Evolutionary conservation across 805 yeast genomes (phyloP), one percentile per base, ranked within the genome.

Genomic region (Lachancea thermotolerans): DNA sequence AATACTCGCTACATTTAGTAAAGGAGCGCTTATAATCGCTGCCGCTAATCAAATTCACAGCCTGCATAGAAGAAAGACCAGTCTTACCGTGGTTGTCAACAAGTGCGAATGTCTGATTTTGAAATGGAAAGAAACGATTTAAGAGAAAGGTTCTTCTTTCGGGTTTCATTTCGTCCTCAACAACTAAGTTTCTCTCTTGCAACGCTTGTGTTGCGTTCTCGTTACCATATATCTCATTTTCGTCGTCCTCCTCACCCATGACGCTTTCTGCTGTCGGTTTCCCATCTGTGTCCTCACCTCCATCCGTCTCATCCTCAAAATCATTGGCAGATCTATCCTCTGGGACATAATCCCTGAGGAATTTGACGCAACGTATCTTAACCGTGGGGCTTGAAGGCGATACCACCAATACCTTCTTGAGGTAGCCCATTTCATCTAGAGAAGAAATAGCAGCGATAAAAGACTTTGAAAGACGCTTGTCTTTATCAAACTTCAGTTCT

Each of bases 11-110:
- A 12, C 74, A 58, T 44, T 78, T 74, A 1, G 75, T 58, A 49
- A 77, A 72, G 1, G 82, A 73, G 37, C 82, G 69, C 30, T 67
- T 65, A 47, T 74, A 82, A 15, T 70, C 66, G 6, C 59, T 59
- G 0, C 95, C 95, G 8, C 78, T 70, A 1, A 86, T 45, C 2
- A 52, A 54, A 3, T 69, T 63, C 4, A 71, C 64, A 1, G 85
- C 56, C 5, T 76, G 79, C 67, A 79, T 78, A 0, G 83, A 73
- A 0, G 89, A 71, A 1, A 78, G 65, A 0, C 95, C 96, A 0
- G 60, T 58, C 0, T 57, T 54, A 0, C 73, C 77, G 4, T 70
- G 48, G 1, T 62, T 52, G 5, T 59, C 56, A 1, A 80, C 72
- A 3, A 72, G 46, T 42, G 77, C 78, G 56, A 68, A 78, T 0